Evolutionary conservation across 1,284 basidiomycete species (phyloP).

Genomic region (Malassezia obtusa): DNA sequence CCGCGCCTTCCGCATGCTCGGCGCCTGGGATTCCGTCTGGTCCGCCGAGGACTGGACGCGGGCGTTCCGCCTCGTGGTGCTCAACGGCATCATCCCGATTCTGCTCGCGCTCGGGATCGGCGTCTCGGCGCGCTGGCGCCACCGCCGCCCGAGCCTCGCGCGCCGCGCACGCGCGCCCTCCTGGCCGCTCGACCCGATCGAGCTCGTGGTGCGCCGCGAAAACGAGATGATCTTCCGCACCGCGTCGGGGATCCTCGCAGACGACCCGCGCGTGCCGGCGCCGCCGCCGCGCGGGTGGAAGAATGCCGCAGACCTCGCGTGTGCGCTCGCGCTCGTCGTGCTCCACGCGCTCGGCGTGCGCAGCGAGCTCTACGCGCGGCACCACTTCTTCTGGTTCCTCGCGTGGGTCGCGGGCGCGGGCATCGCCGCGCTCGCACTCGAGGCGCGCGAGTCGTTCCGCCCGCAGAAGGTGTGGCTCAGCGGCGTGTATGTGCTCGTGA

Average conservation of each 20-base stretch:
- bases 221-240: constrained; percentile 8
- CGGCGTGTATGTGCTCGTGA: constrained; percentile 20
- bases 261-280: neutral
- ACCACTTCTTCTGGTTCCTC: constrained; percentile 5
- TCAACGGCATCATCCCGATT: constrained; percentile 6
- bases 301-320: constrained; percentile 23
- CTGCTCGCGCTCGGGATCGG: neutral
- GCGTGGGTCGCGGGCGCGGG: neutral
- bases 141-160: neutral
- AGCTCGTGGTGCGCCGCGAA: constrained; percentile 36
- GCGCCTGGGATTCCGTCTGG: neutral
- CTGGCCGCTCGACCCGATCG: neutral
- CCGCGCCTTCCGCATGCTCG: neutral
- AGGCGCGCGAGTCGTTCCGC: neutral
- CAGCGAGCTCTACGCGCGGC: constrained; percentile 1
- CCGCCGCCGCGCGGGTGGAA: constrained; percentile 19
- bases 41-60: constrained; percentile 7
- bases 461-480: constrained; percentile 18
- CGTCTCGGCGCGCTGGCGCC: neutral
- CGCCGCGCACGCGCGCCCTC: neutral
- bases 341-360: constrained; percentile 23
- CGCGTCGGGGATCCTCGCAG: constrained; percentile 3
- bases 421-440: neutral
- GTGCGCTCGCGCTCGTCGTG: constrained; percentile 20
- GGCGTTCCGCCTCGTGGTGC: constrained; percentile 1